Evolutionary conservation across 228 moss, liverwort and hornwort species (phyloP).

Genomic region (Sphagnum fallax): DNA sequence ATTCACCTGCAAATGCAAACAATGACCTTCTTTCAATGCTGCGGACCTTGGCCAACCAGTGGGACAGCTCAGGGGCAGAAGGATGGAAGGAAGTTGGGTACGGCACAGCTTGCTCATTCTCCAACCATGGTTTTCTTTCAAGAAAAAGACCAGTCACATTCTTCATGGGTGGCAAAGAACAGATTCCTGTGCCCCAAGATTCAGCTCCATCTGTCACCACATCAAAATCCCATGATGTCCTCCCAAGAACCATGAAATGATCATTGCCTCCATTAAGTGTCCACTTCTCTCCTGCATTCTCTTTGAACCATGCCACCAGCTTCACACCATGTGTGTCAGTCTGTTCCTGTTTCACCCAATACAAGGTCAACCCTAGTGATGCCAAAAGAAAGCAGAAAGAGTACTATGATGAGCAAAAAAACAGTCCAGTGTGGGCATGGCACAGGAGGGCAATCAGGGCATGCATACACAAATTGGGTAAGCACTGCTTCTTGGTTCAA

Average conservation of each 20-base stretch:
- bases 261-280: slow-evolving; percentile 11
- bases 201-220: background rate
- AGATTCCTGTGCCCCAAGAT: background rate
- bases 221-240: slow-evolving; percentile 19
- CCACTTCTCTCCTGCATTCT: slow-evolving; percentile 11
- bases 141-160: background rate
- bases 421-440: no score
- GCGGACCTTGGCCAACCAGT: slow-evolving; percentile 12
- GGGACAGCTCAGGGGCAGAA: slow-evolving; percentile 1
- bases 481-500: no score
- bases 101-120: background rate
- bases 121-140: background rate
- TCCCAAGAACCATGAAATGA: slow-evolving; percentile 18
- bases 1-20: slow-evolving; percentile 12
- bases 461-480: no score
- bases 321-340: slow-evolving; percentile 6
- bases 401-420: no score
- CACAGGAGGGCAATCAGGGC: no score
- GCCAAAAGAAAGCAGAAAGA: no score
- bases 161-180: background rate
- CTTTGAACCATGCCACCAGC: slow-evolving; percentile 7
- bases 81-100: background rate
- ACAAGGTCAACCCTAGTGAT: background rate
- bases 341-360: background rate
- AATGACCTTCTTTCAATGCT: slow-evolving; percentile 3